A percentile compares a stretch with the other conserved stretches of the same genome.
Conservation (phyloP, 768 basidiomycete genomes). For the Agrocybe chaxingu region DNA sequence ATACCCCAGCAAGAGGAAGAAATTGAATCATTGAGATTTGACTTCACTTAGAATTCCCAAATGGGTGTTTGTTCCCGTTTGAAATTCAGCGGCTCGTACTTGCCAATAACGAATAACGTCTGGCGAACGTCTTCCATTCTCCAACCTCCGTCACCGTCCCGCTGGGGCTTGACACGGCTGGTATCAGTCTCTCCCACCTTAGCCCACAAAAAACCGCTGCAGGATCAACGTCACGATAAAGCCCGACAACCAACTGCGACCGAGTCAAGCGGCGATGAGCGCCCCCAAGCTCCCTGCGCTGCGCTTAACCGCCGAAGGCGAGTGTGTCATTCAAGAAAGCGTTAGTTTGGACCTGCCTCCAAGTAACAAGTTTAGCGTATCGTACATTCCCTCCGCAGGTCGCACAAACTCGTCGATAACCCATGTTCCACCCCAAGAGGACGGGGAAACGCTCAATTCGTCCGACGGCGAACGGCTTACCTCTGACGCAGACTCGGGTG, state of each 20-base stretch:
- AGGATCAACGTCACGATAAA: too few relatives aligned
- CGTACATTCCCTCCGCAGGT: constrained; percentile 46
- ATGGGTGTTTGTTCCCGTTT: constrained; percentile 33
- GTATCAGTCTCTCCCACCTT: too few relatives aligned
- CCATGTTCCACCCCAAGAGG: neutral
- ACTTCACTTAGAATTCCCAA: too few relatives aligned
- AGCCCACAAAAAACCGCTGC: too few relatives aligned
- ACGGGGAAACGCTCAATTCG: neutral
- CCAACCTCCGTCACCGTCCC: neutral
- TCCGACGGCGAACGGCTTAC: constrained; percentile 47
- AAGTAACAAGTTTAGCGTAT: constrained; percentile 58
- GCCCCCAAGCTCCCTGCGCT: constrained; percentile 43
- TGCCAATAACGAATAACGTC: neutral
- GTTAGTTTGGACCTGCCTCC: constrained; percentile 42
- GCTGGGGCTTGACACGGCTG: neutral
- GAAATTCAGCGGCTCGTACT: constrained; percentile 17
- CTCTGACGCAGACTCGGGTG: constrained; percentile 41
- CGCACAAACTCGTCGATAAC: constrained; percentile 11
- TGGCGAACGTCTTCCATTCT: neutral
- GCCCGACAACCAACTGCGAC: constrained; percentile 1
- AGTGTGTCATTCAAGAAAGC: constrained; percentile 40
- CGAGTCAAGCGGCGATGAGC: constrained; percentile 25
- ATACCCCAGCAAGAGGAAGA: too few relatives aligned
- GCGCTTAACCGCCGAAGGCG: constrained; percentile 47
- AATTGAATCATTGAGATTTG: too few relatives aligned